Evolutionary conservation across 176 grass and related monocot genomes (phyloP), one percentile per base, ranked within the genome.

Genomic region (Bothriochloa decipiens): DNA sequence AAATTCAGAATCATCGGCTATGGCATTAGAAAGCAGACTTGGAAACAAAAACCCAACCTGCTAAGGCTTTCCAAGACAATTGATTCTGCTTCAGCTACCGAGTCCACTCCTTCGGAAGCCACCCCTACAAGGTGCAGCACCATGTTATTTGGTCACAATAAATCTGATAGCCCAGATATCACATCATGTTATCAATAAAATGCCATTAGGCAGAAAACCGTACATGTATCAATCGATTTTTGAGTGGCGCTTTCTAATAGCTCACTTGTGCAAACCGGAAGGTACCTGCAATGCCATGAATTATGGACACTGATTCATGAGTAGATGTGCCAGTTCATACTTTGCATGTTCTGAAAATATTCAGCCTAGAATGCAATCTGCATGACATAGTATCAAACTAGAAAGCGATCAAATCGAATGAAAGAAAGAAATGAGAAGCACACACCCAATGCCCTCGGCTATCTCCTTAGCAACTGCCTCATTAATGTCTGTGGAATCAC

Each of bases 21-120:
- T 8, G 72, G 27, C 20, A 42, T 41, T 46, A 26, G 58, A 22
- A 18, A 41, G 22, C 47, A 70, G 11, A 0, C 16, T 18, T 12
- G 10, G 26, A 58, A 61, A 62, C 3, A 55, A 18, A 3, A 50
- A 50, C 15, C 50, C 12, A 82, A 98, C 96, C 89, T 94, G 90
- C 96, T 95, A 76, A 98, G 96, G 78, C 93, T 91, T 89, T 98
- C 89, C 32, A 98, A 72, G 47, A 98, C 83, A 87, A 89, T 85
- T 79, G 80, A 87, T 88, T 98, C 96, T 0, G 91, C 91, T 66
- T 95, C 91, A 81, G 93, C 89, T 50, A 98, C 89, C 2, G 81
- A 86, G 53, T 98, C 93, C 4, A n/a, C 83, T 84, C 93, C 96
- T 89, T 98, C 96, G 0, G 86, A 92, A 83, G 82, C 81, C 73